Percentiles rank a stretch among this genome's conserved stretches.
Conservation (phyloP, 2,329 filamentous ascomycete species). For the Aspergillus intermedius region DNA sequence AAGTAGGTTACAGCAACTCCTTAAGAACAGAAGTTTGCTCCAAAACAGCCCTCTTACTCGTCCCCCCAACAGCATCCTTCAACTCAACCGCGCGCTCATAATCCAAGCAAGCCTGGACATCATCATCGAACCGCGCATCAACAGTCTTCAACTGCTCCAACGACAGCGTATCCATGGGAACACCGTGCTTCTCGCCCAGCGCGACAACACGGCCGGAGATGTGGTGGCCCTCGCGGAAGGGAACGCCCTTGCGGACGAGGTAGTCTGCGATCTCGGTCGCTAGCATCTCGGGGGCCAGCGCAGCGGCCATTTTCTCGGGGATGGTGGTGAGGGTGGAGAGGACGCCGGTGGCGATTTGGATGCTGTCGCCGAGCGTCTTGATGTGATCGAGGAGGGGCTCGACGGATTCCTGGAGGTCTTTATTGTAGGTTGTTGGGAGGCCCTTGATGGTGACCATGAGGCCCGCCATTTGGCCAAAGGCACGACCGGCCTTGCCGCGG, state of each 20-base stretch:
- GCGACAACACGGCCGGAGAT: conserved; percentile 68
- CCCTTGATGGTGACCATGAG: conserved; percentile 70
- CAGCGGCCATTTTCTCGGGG: conserved; percentile 70
- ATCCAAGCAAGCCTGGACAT: conserved; percentile 66
- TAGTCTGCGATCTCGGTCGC: conserved; percentile 52
- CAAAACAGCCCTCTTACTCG: conserved; percentile 62
- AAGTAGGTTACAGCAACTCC: conserved; percentile 41
- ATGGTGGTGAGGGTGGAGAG: conserved; percentile 64
- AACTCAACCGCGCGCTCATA: conserved; percentile 80
- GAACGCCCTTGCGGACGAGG: conserved; percentile 50
- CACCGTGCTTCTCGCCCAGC: conserved; percentile 59
- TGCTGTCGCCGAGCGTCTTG: conserved; percentile 72
- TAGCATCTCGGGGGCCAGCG: conserved; percentile 76
- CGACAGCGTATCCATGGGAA: conserved; percentile 64
- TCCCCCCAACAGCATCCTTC: conserved; percentile 69
- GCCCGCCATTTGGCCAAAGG: conserved; percentile 75
- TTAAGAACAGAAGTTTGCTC: conserved; percentile 62
- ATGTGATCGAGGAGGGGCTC: conserved; percentile 81
- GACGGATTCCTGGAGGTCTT: conserved; percentile 82
- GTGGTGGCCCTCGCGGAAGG: conserved; percentile 75
- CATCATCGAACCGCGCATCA: conserved; percentile 62
- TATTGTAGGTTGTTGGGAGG: conserved; percentile 79
- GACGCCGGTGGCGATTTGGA: conserved; percentile 76
- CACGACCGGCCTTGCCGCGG: conserved; percentile 68
- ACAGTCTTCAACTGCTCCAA: conserved; percentile 62